These are phyloP conservation scores for Taphrina wiesneri DNA, from an alignment of 1,139 yeast genomes.

Conservation along the genomic window DNA sequence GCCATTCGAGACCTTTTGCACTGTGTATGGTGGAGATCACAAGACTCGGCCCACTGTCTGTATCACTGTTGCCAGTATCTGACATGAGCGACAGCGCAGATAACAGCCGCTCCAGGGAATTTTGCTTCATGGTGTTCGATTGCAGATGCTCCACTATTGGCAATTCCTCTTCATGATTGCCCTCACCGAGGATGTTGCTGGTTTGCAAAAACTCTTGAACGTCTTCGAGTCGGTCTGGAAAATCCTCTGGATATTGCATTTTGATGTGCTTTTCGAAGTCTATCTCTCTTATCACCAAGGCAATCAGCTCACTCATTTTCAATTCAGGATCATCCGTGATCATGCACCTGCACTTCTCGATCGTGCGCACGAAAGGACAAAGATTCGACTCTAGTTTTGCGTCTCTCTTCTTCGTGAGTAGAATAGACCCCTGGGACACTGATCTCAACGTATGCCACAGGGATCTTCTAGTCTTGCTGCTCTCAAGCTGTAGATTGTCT, in stretches of 20 bases:
- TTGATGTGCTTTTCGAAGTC: constrained; percentile 41
- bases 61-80: constrained; percentile 48
- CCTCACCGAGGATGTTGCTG: constrained; percentile 46
- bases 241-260: constrained; percentile 45
- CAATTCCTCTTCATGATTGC: constrained; percentile 47
- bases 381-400: background rate
- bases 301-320: constrained; percentile 1
- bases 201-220: constrained; percentile 37
- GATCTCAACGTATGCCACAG: constrained; percentile 37
- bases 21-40: constrained; percentile 79
- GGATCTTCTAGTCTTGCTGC: constrained; percentile 33
- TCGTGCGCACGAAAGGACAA: background rate
- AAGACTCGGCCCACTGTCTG: constrained; percentile 42
- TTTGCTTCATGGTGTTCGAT: constrained; percentile 36
- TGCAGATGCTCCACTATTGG: constrained; percentile 36
- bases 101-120: constrained; percentile 51
- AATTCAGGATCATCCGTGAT: background rate
- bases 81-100: constrained; percentile 56
- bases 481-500: constrained; percentile 41
- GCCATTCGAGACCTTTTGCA: constrained; percentile 85
- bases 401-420: constrained; percentile 26
- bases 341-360: background rate
- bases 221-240: constrained; percentile 37
- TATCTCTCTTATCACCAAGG: constrained; percentile 24
- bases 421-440: constrained; percentile 35